Conservation (phyloP, 2,329 filamentous ascomycete genomes). For the Dactylellina leptospora region DNA sequence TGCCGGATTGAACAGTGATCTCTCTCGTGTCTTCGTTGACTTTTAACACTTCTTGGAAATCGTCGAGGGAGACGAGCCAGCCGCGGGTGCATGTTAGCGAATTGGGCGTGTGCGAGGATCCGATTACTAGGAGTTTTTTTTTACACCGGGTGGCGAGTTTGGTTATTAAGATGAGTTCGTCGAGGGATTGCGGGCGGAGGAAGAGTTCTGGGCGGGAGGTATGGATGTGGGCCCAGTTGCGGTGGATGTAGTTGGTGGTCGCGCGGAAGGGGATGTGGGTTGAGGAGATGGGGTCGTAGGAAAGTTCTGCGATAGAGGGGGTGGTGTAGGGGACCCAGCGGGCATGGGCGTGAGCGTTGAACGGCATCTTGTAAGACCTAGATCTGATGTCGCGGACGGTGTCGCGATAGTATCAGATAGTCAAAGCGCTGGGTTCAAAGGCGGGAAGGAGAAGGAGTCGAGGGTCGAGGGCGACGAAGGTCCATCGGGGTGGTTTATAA, state of each 20-base stretch:
- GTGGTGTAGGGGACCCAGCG: constrained; percentile 54
- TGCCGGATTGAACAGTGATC: constrained; percentile 85
- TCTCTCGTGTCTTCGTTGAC: constrained; percentile 73
- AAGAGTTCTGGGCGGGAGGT: constrained; percentile 89
- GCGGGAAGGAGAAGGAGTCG: neutral
- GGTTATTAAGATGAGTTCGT: constrained; percentile 84
- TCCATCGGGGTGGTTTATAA: constrained; percentile 19
- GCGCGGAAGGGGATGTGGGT: constrained; percentile 76
- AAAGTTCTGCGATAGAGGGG: constrained; percentile 54
- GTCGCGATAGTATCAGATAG: no score
- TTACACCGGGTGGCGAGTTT: constrained; percentile 81
- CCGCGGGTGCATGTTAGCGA: constrained; percentile 80
- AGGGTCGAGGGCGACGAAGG: constrained; percentile 1
- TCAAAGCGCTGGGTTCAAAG: neutral
- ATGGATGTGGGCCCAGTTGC: constrained; percentile 95
- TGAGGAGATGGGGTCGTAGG: constrained; percentile 54
- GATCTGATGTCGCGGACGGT: neutral
- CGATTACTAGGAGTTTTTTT: constrained; percentile 83
- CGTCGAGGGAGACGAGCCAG: constrained; percentile 94
- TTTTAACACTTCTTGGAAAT: constrained; percentile 75
- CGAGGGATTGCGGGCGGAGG: constrained; percentile 79
- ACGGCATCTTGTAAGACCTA: constrained; percentile 30
- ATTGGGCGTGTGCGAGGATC: constrained; percentile 89
- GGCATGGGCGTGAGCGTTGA: constrained; percentile 58
- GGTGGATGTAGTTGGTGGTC: constrained; percentile 75